Base-by-base conservation (phyloP, 495 filamentous ascomycete genomes). In the Aspergillus panamensis region DNA sequence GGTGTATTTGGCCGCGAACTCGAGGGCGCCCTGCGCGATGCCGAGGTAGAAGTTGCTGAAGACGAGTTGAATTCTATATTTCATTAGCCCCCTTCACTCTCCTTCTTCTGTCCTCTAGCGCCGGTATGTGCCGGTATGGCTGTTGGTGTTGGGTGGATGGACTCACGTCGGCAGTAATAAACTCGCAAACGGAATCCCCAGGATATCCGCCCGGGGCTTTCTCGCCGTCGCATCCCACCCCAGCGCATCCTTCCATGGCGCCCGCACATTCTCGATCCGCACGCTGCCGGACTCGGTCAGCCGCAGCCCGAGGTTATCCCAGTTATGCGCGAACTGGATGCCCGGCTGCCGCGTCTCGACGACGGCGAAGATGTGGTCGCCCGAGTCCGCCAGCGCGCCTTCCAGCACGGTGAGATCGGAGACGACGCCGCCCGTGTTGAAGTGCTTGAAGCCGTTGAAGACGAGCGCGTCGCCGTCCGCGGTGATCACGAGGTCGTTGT, bases 1-100 rank as follows among this genome's bases (percentile, higher is more conserved):
- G 2, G 84, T 85, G 63, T 85, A 85, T 48, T 74, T 70, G 4
- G 70, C 57, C 16, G 80, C 79, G 53, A 73, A 74, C 14, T 76
- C 66, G 3, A 84, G 68, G 1, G 80, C 76, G 0, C 82, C 83
- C 9, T 74, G 70, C 2, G 82, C 79, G 51, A 85, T 84, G 35
- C 83, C 83, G 14, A 85, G 71, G 64, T 87, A 84, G 66, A 87
- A 84, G 62, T 84, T 84, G 57, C 71, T 73, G 69, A 85, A 87
- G 55, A 84, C 80, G 0, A 85, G 77, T 60, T 85, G 83, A 60
- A 86, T 83, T 12, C 66, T 74, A 16, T 2, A 25, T 25, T 25
- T 14, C 37, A 43, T 30, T 47, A 47, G 39, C 9, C 10, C 30
- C 31, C 8, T 20, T 16, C 17, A 2, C 8, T 40, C 20, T 25